Base-by-base conservation (phyloP, 2,329 filamentous ascomycete genomes). In the Gnomoniopsis smithogilvyi region DNA sequence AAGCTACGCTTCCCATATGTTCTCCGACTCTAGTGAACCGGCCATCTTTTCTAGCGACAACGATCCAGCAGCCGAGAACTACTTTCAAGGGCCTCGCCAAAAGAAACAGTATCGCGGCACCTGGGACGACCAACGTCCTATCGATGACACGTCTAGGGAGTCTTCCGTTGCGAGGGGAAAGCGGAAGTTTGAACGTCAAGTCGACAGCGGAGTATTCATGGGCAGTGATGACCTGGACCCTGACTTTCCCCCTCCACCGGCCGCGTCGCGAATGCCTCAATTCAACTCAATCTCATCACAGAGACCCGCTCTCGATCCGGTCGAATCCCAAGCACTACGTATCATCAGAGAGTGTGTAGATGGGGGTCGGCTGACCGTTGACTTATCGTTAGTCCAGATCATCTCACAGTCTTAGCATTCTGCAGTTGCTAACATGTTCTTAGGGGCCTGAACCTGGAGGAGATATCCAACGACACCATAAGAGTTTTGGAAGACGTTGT, bases 31-130 rank as follows among this genome's bases (percentile, higher is more conserved):
- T 21, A 90, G 88, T 67, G 88, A 91, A 66, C 87, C 87, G 3
- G 81, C 85, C 51, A 71, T 90, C 26, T 91, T 91, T 71, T 90
- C 87, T 3, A 88, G 85, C 69, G 88, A 91, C 60, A 87, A 90
- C 66, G 87, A 90, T 59, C 85, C 85, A 2, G 81, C 82, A 1
- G 70, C 87, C 51, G 86, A 89, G 61, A 87, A 88, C 65, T 90
- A 90, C 67, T 74, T 78, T 24, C 74, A 81, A 51, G 78, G 78
- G 1, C 76, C 79, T 26, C 78, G 80, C 63, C 80, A 81, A 61
- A 91, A 90, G 74, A 80, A 78, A 65, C 80, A 83, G 51, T 86
- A 88, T 62, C 74, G 84, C 47, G 88, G 88, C 3, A 80, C 86
- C 4, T 91, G 88, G 88, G 91, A 83, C 69, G 80, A 82, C 60